These are phyloP conservation scores for Syzygium oleosum DNA, from an alignment of 345 rosid genomes.

Conservation along the genomic window DNA sequence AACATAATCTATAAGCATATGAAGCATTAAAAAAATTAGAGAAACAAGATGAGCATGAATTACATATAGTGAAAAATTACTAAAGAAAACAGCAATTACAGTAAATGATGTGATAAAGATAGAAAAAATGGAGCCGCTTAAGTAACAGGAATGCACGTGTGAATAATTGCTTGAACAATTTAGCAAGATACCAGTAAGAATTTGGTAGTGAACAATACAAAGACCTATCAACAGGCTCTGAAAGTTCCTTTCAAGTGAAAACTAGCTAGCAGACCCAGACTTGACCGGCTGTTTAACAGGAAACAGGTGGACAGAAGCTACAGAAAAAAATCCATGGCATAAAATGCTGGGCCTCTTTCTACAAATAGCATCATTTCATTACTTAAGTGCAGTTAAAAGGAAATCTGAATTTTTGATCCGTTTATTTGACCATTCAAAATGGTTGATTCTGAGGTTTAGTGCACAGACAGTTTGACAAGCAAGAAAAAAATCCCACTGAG, in stretches of 20 bases:
- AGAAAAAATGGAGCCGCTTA: background rate
- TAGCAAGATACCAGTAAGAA: background rate
- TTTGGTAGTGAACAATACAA: background rate
- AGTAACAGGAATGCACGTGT: background rate
- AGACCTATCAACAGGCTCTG: background rate
- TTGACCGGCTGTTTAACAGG: background rate
- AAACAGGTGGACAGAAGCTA: background rate
- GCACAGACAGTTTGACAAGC: background rate
- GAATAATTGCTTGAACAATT: background rate
- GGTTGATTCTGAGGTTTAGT: background rate
- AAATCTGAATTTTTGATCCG: background rate
- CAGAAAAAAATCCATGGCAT: background rate
- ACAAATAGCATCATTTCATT: background rate
- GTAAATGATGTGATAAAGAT: background rate
- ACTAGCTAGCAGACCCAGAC: background rate
- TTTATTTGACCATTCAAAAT: background rate
- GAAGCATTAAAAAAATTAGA: background rate
- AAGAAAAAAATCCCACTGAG: background rate
- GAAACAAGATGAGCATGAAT: background rate
- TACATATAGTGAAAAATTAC: background rate
- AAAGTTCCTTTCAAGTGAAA: background rate
- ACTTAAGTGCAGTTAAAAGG: background rate
- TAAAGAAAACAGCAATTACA: background rate
- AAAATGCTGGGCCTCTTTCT: background rate
- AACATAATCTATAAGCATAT: background rate